Evolutionary conservation across 108 stramenopile genomes (phyloP).

Genomic region (Nitzschia sp.): DNA sequence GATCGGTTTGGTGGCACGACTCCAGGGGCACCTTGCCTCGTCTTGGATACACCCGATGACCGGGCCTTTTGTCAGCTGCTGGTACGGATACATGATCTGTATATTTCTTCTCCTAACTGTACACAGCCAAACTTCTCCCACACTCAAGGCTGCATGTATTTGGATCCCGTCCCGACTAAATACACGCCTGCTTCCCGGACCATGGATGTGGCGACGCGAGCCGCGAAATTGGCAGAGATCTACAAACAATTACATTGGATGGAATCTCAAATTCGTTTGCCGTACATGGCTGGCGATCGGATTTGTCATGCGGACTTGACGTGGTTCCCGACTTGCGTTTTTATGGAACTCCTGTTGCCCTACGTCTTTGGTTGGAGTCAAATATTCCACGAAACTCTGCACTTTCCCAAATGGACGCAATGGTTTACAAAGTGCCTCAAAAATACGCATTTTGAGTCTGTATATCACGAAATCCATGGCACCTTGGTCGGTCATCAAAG

Average conservation of each 20-base stretch:
- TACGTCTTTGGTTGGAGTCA: constrained; percentile 45
- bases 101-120: constrained; percentile 56
- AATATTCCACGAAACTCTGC: constrained; percentile 32
- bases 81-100: constrained; percentile 48
- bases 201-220: constrained; percentile 38
- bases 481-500: constrained; percentile 14
- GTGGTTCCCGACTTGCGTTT: constrained; percentile 52
- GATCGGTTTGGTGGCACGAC: constrained; percentile 38
- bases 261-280: constrained; percentile 29
- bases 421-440: constrained; percentile 34
- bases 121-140: constrained; percentile 51
- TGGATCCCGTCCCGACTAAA: constrained; percentile 36
- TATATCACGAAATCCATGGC: constrained; percentile 32
- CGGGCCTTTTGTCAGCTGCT: constrained; percentile 40
- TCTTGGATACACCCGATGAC: constrained; percentile 39
- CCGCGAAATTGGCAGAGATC: constrained; percentile 49
- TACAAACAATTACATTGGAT: constrained; percentile 46
- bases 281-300: constrained; percentile 43
- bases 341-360: constrained; percentile 52
- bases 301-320: constrained; percentile 56
- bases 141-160: constrained; percentile 61
- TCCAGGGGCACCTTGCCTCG: constrained; percentile 12
- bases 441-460: constrained; percentile 36
- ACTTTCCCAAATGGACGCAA: constrained; percentile 31
- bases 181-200: constrained; percentile 38